A percentile compares a stretch with the other conserved stretches of the same genome.
These are phyloP conservation scores for Lodderomyces oxycetoniae DNA, from an alignment of 1,139 yeast genomes.

Conservation along the genomic window DNA sequence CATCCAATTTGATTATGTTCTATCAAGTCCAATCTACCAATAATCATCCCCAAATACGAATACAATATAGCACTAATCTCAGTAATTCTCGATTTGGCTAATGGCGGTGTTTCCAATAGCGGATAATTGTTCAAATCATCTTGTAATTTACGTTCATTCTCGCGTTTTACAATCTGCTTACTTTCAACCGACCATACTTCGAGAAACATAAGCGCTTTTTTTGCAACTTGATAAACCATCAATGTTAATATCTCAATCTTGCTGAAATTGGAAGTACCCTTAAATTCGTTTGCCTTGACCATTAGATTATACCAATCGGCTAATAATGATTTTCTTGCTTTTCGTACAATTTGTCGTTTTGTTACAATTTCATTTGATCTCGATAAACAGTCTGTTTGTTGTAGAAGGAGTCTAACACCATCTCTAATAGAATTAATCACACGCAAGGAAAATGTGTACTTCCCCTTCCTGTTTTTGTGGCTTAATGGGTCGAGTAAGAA, in stretches of 20 bases:
- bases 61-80: conserved; percentile 71
- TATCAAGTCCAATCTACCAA: conserved; percentile 69
- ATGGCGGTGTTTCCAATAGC: conserved; percentile 52
- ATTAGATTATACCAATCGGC: conserved; percentile 91
- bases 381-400: conserved; percentile 78
- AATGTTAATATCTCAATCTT: conserved; percentile 69
- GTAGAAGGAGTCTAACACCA: conserved; percentile 75
- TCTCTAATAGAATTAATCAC: conserved; percentile 56
- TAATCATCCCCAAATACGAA: conserved; percentile 64
- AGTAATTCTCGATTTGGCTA: conserved; percentile 64
- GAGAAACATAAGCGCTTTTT: conserved; percentile 68
- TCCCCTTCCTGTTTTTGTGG: conserved; percentile 37
- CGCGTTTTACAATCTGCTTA: conserved; percentile 34
- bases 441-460: conserved; percentile 42
- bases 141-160: conserved; percentile 18
- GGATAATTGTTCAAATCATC: conserved; percentile 42
- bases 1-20: conserved; percentile 71
- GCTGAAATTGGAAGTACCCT: conserved; percentile 60
- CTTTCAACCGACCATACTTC: conserved; percentile 71
- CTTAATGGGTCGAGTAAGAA: conserved; percentile 69
- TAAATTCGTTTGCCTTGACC: conserved; percentile 79
- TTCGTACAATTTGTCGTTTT: conserved; percentile 62
- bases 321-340: conserved; percentile 70
- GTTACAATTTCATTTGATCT: conserved; percentile 77
- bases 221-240: conserved; percentile 68